These are phyloP conservation scores for Murraya paniculata DNA, from an alignment of 345 rosid genomes.

Conservation along the genomic window DNA sequence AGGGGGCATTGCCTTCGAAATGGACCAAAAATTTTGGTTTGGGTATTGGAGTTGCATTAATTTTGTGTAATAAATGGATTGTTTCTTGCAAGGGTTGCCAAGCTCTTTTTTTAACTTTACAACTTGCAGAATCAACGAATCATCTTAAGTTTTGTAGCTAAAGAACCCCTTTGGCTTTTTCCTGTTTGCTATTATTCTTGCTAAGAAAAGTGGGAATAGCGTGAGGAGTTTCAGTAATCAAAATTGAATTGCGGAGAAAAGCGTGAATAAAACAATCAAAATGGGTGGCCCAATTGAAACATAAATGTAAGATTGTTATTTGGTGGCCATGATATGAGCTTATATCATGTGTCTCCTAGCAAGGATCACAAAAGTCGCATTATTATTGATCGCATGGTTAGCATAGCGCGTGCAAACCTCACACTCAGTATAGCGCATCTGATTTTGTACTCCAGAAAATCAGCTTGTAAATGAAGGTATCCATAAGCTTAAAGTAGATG, in stretches of 20 bases:
- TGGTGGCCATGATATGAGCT: no score
- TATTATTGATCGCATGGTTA: no score
- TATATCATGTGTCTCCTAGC: no score
- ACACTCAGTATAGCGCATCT: no score
- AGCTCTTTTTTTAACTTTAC: slow-evolving; percentile 17
- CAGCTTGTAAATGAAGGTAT: no score
- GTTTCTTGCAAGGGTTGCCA: slow-evolving; percentile 19
- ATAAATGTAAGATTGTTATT: no score
- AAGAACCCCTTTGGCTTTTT: not conserved
- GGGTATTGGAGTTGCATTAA: not conserved
- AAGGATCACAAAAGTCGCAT: no score
- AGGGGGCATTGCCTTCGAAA: not conserved
- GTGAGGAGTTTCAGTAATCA: not conserved
- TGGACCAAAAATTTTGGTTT: slow-evolving; percentile 1
- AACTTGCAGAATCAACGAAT: slow-evolving; percentile 15
- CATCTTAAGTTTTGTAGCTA: slow-evolving; percentile 2
- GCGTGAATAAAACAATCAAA: no score
- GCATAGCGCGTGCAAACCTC: no score
- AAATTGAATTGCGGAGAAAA: not conserved
- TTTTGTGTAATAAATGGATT: not conserved
- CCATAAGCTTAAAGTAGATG: no score
- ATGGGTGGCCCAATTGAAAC: no score
- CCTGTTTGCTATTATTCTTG: not conserved
- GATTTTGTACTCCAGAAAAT: no score
- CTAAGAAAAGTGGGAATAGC: not conserved